These are phyloP conservation scores for Karstenula rhodostoma DNA, from an alignment of 2,329 filamentous ascomycete genomes.

Conservation along the genomic window DNA sequence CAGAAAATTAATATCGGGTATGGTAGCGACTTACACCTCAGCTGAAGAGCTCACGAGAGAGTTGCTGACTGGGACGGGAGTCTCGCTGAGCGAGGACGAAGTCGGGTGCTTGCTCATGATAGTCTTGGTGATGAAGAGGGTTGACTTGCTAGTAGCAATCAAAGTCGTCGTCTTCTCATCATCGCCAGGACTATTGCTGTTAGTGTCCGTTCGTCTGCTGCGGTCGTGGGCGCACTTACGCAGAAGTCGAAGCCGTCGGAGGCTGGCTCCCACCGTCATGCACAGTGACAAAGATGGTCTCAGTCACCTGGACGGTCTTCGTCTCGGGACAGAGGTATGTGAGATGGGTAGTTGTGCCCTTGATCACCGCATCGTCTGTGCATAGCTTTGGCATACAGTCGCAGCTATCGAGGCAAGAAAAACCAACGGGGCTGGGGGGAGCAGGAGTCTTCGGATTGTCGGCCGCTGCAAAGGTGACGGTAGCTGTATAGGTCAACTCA, in stretches of 20 bases:
- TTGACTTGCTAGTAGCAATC: not conserved
- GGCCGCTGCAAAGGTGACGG: not conserved
- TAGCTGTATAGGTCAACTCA: not conserved
- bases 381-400: slow-evolving; percentile 13
- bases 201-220: not conserved
- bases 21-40: not conserved
- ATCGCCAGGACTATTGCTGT: not conserved
- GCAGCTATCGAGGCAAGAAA: not conserved
- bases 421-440: not conserved
- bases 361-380: slow-evolving; percentile 8
- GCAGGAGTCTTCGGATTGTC: not conserved
- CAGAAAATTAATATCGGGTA: too few relatives aligned
- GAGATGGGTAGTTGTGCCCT: slow-evolving; percentile 14
- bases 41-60: not conserved
- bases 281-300: slow-evolving; percentile 16
- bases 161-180: slow-evolving; percentile 6
- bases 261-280: not conserved
- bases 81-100: not conserved
- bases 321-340: slow-evolving; percentile 18
- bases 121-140: slow-evolving; percentile 7
- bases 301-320: slow-evolving; percentile 4
- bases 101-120: not conserved
- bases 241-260: not conserved
- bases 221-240: not conserved
- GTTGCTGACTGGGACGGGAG: not conserved